phyloP scores from a whole-genome alignment of 2,329 filamentous ascomycete species.

The Neoscytalidium dimidiatum region DNA sequence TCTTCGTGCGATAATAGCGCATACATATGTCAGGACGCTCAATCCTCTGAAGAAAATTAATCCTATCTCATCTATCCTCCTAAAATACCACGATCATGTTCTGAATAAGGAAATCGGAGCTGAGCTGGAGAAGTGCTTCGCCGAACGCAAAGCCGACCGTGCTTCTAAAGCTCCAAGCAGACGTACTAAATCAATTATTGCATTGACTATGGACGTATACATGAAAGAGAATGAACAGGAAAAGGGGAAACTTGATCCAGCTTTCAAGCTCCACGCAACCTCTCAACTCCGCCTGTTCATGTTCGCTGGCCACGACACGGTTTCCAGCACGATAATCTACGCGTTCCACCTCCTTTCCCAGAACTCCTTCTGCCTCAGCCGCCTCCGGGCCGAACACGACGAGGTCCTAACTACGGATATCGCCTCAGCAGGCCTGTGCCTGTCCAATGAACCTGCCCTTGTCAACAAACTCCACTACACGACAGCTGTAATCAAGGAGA shows the following conservation, averaged over 20 bases:
- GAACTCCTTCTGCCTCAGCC: conserved; percentile 15
- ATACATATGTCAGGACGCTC: not conserved
- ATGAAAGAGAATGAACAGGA: conserved; percentile 30
- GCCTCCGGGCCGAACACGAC: conserved; percentile 52
- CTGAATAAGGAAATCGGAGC: conserved; percentile 30
- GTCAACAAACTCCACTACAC: conserved; percentile 57
- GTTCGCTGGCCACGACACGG: conserved; percentile 48
- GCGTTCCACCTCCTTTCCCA: not conserved
- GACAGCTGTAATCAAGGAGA: conserved; percentile 55
- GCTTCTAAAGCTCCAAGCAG: not conserved
- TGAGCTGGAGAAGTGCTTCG: conserved; percentile 22
- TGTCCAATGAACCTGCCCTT: conserved; percentile 25
- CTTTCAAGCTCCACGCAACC: conserved; percentile 14
- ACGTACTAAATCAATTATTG: not conserved
- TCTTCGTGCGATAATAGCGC: not conserved
- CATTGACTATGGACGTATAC: conserved; percentile 19
- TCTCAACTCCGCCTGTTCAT: conserved; percentile 41
- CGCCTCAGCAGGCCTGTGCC: not conserved
- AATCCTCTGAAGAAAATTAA: conserved; percentile 34
- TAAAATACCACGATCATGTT: conserved; percentile 30
- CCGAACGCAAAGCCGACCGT: conserved; percentile 5
- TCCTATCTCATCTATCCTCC: too few relatives aligned
- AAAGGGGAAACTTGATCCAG: conserved; percentile 25
- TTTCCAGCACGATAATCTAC: conserved; percentile 23
- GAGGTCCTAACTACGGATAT: conserved; percentile 46